Evolutionary conservation across 1,139 yeast genomes (phyloP).

Genomic region (Taphrina populina): DNA sequence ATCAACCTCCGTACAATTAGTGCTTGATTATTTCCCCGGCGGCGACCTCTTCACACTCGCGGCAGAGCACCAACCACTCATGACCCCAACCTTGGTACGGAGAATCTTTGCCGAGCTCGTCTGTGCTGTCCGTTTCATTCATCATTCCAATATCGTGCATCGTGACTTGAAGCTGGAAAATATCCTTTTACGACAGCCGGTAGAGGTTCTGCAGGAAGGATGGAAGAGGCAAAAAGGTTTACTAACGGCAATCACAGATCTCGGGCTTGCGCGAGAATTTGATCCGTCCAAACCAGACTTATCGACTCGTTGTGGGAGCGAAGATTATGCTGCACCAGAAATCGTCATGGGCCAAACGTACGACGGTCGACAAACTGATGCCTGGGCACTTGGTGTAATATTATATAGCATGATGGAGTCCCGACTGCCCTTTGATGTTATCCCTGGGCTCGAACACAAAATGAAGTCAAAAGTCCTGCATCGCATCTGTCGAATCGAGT

Average conservation of each 20-base stretch:
- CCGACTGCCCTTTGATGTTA: slow-evolving; percentile 83
- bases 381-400: slow-evolving; percentile 94
- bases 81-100: slow-evolving; percentile 58
- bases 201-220: slow-evolving; percentile 33
- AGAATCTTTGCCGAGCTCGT: slow-evolving; percentile 58
- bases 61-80: slow-evolving; percentile 50
- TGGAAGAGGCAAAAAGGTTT: slow-evolving; percentile 45
- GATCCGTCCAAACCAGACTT: slow-evolving; percentile 61
- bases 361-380: slow-evolving; percentile 83
- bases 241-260: slow-evolving; percentile 71
- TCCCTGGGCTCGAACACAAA: slow-evolving; percentile 53
- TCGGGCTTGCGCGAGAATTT: slow-evolving; percentile 77
- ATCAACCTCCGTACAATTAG: slow-evolving; percentile 50
- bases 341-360: slow-evolving; percentile 83
- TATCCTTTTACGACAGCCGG: slow-evolving; percentile 21
- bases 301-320: slow-evolving; percentile 89
- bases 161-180: slow-evolving; percentile 52
- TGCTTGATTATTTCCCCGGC: slow-evolving; percentile 71
- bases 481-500: slow-evolving; percentile 85
- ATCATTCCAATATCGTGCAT: slow-evolving; percentile 53
- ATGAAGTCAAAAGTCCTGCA: slow-evolving; percentile 71
- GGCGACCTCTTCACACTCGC: slow-evolving; percentile 67
- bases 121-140: slow-evolving; percentile 57
- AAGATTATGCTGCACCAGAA: slow-evolving; percentile 94
- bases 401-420: slow-evolving; percentile 79